Evolutionary conservation across 495 filamentous ascomycete genomes (phyloP).

Genomic region (Bryoglossum gracile): DNA sequence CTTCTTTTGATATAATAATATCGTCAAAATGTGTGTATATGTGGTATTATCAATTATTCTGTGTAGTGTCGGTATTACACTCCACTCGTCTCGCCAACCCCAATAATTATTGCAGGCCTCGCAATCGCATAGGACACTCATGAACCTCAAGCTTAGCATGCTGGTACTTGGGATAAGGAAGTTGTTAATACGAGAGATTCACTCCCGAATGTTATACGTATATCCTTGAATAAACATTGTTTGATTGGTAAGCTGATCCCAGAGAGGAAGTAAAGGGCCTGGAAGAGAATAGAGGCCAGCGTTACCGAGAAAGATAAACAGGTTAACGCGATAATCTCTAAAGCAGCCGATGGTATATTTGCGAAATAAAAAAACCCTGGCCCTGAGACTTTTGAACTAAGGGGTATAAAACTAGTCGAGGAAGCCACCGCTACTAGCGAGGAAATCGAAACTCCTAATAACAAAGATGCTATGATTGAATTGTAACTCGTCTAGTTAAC

Average conservation of each 20-base stretch:
- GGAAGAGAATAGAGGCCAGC: no score
- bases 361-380: no score
- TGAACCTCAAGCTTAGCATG: slow-evolving; percentile 34
- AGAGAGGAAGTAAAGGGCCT: slow-evolving; percentile 34
- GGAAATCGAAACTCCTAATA: no score
- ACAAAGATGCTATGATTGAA: no score
- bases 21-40: slow-evolving; percentile 29
- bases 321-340: no score
- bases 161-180: slow-evolving; percentile 35
- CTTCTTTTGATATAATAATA: slow-evolving; percentile 2
- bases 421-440: no score
- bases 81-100: slow-evolving; percentile 27
- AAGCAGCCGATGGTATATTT: no score
- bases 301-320: no score
- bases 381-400: no score
- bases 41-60: slow-evolving; percentile 19
- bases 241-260: slow-evolving; percentile 36
- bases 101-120: slow-evolving; percentile 30
- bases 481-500: no score
- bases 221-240: slow-evolving; percentile 41
- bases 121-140: slow-evolving; percentile 27
- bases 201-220: slow-evolving; percentile 29
- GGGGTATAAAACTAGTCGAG: no score
- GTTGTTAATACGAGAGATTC: slow-evolving; percentile 31
- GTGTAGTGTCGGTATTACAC: slow-evolving; percentile 28